Conservation (phyloP, 2,329 filamentous ascomycete genomes). For the Spiromastix sp. region DNA sequence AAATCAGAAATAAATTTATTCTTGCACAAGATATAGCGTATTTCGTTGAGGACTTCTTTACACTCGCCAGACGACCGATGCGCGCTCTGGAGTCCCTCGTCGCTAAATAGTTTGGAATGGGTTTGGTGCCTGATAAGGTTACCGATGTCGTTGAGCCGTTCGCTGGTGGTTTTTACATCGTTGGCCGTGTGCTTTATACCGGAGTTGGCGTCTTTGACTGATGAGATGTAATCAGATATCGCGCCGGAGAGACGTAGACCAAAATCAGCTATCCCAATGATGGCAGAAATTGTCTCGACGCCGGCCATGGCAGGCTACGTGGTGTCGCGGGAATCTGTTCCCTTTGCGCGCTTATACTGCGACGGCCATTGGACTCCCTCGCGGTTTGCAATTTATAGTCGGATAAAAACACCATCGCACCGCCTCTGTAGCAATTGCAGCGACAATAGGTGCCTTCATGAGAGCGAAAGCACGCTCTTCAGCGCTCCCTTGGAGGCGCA, state of each 20-base stretch:
- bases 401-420: too few species aligned
- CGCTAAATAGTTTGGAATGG: conserved; percentile 5
- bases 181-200: conserved; percentile 6
- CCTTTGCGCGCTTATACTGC: too few species aligned
- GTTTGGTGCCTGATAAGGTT: conserved; percentile 6
- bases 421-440: too few species aligned
- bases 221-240: conserved; percentile 9
- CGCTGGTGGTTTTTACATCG: conserved; percentile 8
- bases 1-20: background rate
- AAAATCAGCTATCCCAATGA: conserved; percentile 8
- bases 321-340: too few species aligned
- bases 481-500: too few species aligned
- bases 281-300: conserved; percentile 9
- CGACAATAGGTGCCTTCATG: too few species aligned
- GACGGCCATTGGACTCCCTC: too few species aligned
- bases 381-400: too few species aligned
- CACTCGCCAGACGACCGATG: conserved; percentile 9
- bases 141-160: conserved; percentile 8
- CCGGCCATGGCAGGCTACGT: conserved; percentile 8
- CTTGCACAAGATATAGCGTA: conserved; percentile 8
- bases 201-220: conserved; percentile 7
- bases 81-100: conserved; percentile 8
- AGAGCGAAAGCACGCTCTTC: too few species aligned
- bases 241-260: conserved; percentile 14
- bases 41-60: conserved; percentile 4